Percentiles rank a stretch among this genome's conserved stretches.
These are phyloP conservation scores for Sarocladium brachiariae DNA, from an alignment of 2,329 filamentous ascomycete species.

Conservation along the genomic window DNA sequence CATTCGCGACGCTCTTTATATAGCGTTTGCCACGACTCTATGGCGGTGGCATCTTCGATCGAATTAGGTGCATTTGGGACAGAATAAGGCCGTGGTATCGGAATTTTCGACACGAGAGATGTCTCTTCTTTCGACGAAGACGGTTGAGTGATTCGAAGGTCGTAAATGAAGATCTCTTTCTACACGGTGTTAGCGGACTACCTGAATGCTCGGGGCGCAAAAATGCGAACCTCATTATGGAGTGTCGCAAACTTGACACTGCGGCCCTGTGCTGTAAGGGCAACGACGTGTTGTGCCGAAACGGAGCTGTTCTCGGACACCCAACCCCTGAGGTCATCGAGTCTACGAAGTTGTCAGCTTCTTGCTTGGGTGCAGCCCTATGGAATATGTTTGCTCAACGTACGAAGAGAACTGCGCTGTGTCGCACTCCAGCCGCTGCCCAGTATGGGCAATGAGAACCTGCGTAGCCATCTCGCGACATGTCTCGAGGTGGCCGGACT, in stretches of 20 bases:
- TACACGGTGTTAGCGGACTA: slow-evolving; percentile 26
- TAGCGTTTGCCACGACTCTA: slow-evolving; percentile 82
- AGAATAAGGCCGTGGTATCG: slow-evolving; percentile 47
- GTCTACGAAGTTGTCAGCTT: slow-evolving; percentile 37
- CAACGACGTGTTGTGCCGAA: slow-evolving; percentile 70
- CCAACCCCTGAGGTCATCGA: slow-evolving; percentile 81
- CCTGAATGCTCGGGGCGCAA: background rate
- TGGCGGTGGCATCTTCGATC: slow-evolving; percentile 69
- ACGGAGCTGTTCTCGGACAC: slow-evolving; percentile 70
- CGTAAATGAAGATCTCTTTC: slow-evolving; percentile 89
- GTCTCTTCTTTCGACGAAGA: slow-evolving; percentile 38
- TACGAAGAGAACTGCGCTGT: slow-evolving; percentile 68
- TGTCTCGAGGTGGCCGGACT: slow-evolving; percentile 23
- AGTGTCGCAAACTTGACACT: slow-evolving; percentile 76
- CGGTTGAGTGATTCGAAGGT: slow-evolving; percentile 65
- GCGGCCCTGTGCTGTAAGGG: slow-evolving; percentile 78
- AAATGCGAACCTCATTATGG: slow-evolving; percentile 59
- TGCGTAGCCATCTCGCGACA: slow-evolving; percentile 75
- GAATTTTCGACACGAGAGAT: slow-evolving; percentile 39
- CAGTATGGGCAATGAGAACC: slow-evolving; percentile 88
- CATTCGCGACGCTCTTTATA: slow-evolving; percentile 77
- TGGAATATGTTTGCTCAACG: too few relatives aligned
- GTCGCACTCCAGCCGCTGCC: slow-evolving; percentile 77
- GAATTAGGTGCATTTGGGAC: slow-evolving; percentile 70
- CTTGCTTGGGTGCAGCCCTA: too few relatives aligned